Conservation (phyloP, 352 stramenopile genomes). For the Phytophthora europaea region DNA sequence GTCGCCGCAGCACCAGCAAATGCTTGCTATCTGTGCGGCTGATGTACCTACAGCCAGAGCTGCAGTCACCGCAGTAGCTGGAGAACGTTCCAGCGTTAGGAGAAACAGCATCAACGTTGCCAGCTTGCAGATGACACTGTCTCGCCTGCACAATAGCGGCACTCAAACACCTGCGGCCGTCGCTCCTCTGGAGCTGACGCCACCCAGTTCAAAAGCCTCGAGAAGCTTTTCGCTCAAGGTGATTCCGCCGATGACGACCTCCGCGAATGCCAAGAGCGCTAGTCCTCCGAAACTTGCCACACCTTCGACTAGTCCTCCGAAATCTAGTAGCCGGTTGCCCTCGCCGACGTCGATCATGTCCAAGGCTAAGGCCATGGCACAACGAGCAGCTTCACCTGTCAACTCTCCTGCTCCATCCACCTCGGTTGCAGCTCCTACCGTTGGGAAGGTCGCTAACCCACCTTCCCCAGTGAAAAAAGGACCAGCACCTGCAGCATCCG, state of each 20-base stretch:
- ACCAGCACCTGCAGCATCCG: conserved; percentile 25
- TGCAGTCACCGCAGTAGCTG: background rate
- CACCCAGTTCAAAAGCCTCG: conserved; percentile 1
- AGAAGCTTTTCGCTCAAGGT: conserved; percentile 21
- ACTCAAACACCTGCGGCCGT: conserved; percentile 10
- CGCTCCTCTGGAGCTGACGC: background rate
- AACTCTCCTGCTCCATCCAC: conserved; percentile 8
- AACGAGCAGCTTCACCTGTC: conserved; percentile 26
- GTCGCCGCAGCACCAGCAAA: conserved; percentile 25
- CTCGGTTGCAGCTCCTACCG: conserved; percentile 6
- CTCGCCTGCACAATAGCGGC: conserved; percentile 11
- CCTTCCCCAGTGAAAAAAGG: conserved; percentile 30
- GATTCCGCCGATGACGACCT: conserved; percentile 5
- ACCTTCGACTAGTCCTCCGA: conserved; percentile 18
- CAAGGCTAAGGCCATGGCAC: conserved; percentile 35
- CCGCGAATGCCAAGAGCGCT: conserved; percentile 3
- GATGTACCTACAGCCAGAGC: background rate
- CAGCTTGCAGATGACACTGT: conserved; percentile 25
- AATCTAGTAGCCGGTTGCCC: conserved; percentile 21
- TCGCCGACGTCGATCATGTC: conserved; percentile 37
- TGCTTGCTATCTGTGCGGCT: conserved; percentile 32
- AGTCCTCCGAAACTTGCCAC: conserved; percentile 19
- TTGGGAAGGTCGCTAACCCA: conserved; percentile 13
- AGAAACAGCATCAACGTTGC: conserved; percentile 36
- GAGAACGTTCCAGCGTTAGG: conserved; percentile 3